phyloP scores from a whole-genome alignment of 2,329 filamentous ascomycete genomes.

The Chalaropsis ovoidea region DNA sequence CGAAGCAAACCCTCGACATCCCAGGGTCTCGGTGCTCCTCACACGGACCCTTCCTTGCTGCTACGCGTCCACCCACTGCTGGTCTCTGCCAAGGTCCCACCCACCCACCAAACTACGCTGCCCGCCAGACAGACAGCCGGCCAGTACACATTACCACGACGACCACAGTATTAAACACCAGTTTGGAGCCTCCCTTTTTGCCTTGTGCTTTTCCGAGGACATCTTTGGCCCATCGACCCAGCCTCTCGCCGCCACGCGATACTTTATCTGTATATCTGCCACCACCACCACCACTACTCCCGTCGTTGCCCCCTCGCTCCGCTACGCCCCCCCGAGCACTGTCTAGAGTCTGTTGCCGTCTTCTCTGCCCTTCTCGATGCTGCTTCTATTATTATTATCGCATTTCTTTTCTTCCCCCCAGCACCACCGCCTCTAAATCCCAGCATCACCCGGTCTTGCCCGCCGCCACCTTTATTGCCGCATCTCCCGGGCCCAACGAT shows the following conservation, averaged over 20 bases:
- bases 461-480: background rate
- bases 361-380: background rate
- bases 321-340: background rate
- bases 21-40: background rate
- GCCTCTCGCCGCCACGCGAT: background rate
- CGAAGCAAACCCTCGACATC: background rate
- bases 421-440: background rate
- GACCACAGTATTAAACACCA: background rate
- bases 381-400: constrained; percentile 6
- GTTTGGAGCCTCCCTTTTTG: background rate
- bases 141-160: constrained; percentile 3
- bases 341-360: background rate
- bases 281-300: background rate
- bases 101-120: background rate
- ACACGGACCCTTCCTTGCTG: background rate
- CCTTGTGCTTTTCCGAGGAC: background rate
- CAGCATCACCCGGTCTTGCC: background rate
- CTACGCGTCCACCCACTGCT: background rate
- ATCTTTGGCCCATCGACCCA: background rate
- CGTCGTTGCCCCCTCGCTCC: background rate
- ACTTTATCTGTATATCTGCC: constrained; percentile 1
- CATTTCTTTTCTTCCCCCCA: background rate
- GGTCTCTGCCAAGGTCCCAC: too few species aligned
- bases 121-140: background rate
- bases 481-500: constrained; percentile 1